phyloP scores from a whole-genome alignment of 1,284 basidiomycete species.

The Fomes fomentarius region DNA sequence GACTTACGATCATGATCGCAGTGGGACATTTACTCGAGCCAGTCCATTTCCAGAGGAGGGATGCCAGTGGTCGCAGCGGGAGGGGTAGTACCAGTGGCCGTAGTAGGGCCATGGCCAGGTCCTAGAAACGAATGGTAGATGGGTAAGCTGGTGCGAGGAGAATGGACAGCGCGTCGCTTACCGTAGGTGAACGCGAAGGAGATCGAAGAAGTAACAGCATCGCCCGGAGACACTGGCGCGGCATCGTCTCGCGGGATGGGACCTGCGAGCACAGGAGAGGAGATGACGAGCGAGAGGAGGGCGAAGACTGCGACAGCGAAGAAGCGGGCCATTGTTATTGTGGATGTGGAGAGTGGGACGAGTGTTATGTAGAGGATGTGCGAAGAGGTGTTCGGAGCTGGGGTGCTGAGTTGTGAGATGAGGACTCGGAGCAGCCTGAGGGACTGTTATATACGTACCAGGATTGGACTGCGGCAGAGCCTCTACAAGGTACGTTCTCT shows the following conservation, averaged over 20 bases:
- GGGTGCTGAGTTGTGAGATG: not conserved
- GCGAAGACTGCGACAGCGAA: constrained; percentile 3
- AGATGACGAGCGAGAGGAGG: constrained; percentile 13
- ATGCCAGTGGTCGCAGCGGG: not conserved
- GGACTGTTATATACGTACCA: not conserved
- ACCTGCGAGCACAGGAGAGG: constrained; percentile 8
- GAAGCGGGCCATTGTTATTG: constrained; percentile 3
- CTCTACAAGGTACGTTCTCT: not conserved
- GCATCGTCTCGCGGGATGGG: constrained; percentile 4
- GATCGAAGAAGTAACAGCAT: not conserved
- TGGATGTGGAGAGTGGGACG: not conserved
- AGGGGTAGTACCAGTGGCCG: not conserved
- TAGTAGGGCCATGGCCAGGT: no score
- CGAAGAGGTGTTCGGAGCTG: not conserved
- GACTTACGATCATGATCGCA: not conserved
- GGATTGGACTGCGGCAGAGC: not conserved
- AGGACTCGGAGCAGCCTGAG: not conserved
- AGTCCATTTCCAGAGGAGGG: constrained; percentile 16
- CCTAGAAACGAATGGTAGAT: no score
- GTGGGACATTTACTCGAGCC: constrained; percentile 5
- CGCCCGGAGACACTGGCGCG: not conserved
- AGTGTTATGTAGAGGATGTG: not conserved
- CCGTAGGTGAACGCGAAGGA: constrained; percentile 15
- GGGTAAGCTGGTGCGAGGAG: no score
- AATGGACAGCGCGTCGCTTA: constrained; percentile 1